Base-by-base conservation (phyloP, 1,139 yeast species). In the Lodderomyces pseudojiufengensis region DNA sequence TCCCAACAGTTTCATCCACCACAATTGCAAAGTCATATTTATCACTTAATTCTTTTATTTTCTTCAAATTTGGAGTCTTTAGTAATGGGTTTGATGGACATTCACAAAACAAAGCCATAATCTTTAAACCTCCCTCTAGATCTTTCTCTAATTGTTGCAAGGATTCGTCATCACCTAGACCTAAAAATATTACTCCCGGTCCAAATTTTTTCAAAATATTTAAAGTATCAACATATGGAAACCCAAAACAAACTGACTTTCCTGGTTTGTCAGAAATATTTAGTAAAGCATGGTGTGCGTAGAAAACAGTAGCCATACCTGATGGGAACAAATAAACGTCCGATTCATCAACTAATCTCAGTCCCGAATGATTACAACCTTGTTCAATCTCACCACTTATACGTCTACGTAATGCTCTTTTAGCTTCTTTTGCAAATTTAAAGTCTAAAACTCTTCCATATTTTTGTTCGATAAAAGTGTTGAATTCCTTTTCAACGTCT, bases 1-100 rank as follows among this genome's bases (percentile, higher is more conserved):
- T 92, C 14, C 97, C 97, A 20, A 88, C 84, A 0, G 97, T 92
- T 54, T 92, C 97, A 59, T 92, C 98, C 27, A 92, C 81, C 11
- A 86, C 86, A 28, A 92, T 78, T 7, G 80, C 80, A 59, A 92
- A 92, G 3, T 73, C 70, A 58, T 71, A 84, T 50, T 80, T 67
- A 44, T 79, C 78, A 5, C 95, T 81, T 42, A 92, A 69, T 39
- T 67, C 54, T 40, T 81, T 73, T 38, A 88, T 73, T 47, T 78
- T 73, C 35, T 57, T 57, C 51, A 92, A 65, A 54, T 92, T 78
- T 1, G 97, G 95, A 25, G 95, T 81, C 51, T 80, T 84, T 47
- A 92, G 68, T 41, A 88, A 65, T 9, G 97, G 97, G 57, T 90
- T 90, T 0, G 95, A 84, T 1, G 98, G 98, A 47, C 95, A 83